These are phyloP conservation scores for Nannochloropsis oceanica DNA, from an alignment of 108 stramenopile species.

Conservation along the genomic window DNA sequence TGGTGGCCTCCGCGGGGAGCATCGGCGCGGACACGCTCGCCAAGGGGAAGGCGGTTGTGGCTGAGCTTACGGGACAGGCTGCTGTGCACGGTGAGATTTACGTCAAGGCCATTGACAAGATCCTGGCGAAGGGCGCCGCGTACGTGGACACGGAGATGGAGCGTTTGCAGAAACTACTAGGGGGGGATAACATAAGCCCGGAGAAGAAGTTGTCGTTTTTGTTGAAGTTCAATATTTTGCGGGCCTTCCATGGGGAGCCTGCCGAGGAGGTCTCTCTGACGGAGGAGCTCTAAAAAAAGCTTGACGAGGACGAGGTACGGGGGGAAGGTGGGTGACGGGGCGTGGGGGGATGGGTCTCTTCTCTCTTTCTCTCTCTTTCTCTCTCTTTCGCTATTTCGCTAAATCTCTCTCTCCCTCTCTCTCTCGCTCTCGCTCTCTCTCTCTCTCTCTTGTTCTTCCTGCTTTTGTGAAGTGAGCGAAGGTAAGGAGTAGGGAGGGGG, in stretches of 20 bases:
- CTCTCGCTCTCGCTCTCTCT: too few species aligned
- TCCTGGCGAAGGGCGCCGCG: slow-evolving; percentile 6
- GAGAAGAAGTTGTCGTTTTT: neutral
- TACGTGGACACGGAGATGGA: slow-evolving; percentile 11
- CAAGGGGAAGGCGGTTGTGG: neutral
- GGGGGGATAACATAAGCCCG: neutral
- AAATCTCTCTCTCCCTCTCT: too few species aligned
- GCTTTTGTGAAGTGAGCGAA: too few species aligned
- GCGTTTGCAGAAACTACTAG: neutral
- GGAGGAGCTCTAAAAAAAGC: neutral
- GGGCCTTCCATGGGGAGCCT: neutral
- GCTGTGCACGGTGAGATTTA: neutral
- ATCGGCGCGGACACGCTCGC: neutral
- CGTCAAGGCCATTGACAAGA: slow-evolving; percentile 1
- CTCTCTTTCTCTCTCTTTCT: too few species aligned
- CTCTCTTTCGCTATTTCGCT: too few species aligned
- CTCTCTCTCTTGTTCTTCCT: too few species aligned
- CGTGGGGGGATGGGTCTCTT: too few species aligned
- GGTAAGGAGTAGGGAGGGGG: too few species aligned
- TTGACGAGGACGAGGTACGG: neutral
- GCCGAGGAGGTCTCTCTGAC: neutral
- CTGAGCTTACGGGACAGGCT: neutral
- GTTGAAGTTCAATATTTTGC: slow-evolving; percentile 3
- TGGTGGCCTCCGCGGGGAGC: neutral
- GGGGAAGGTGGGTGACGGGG: neutral